Evolutionary conservation across 495 filamentous ascomycete genomes (phyloP).

Genomic region (Neurospora terricola): DNA sequence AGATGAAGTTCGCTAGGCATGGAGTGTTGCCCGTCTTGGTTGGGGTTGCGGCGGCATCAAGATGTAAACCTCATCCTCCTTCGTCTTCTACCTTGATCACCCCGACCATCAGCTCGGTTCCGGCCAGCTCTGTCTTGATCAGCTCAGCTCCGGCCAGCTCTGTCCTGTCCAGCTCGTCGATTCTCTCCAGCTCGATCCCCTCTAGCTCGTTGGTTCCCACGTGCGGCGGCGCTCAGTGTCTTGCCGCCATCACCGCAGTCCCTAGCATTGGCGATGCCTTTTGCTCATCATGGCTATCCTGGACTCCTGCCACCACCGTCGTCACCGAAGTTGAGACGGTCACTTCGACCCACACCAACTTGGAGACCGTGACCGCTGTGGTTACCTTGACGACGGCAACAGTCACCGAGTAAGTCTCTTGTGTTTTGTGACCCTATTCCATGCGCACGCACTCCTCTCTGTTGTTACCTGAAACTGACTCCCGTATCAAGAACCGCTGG

Average conservation of each 20-base stretch:
- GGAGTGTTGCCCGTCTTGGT: neutral
- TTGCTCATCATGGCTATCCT: constrained; percentile 12
- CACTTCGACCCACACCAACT: constrained; percentile 1
- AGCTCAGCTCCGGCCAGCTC: neutral
- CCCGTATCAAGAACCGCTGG: neutral
- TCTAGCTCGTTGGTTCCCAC: neutral
- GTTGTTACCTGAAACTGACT: neutral
- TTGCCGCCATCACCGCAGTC: constrained; percentile 4
- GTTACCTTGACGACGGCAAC: constrained; percentile 7
- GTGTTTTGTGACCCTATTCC: neutral
- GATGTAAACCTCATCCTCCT: neutral
- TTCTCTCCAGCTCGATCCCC: neutral
- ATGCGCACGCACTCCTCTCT: neutral
- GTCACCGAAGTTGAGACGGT: constrained; percentile 10
- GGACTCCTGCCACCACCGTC: constrained; percentile 10
- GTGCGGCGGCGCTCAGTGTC: constrained; percentile 4
- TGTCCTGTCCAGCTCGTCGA: neutral
- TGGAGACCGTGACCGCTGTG: constrained; percentile 7
- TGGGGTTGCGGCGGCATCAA: neutral
- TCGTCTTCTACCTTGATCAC: neutral
- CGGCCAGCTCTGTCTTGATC: neutral
- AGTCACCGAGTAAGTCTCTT: constrained; percentile 4
- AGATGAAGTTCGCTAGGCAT: neutral
- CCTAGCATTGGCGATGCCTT: constrained; percentile 8
- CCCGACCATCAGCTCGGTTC: neutral